Evolutionary conservation across 2,329 filamentous ascomycete species (phyloP), one percentile per base, ranked within the genome.

Genomic region (Alternaria alternata): DNA sequence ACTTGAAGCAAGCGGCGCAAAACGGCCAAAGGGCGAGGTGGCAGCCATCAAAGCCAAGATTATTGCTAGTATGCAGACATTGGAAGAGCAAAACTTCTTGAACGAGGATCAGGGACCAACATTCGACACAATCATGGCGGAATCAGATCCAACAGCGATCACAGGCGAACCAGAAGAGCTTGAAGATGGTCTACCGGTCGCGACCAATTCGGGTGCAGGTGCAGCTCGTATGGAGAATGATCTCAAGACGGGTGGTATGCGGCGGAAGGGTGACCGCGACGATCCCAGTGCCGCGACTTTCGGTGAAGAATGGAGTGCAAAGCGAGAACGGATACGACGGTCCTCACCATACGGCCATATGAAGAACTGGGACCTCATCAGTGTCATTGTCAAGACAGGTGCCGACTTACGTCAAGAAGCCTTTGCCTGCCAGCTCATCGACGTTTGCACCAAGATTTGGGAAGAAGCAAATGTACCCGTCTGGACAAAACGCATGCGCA

Each of bases 401-500:
- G 90, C 90, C 3, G 91, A 95, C 78, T 81, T 95, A 62, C 86
- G 92, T 51, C 92, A 95, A 80, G 92, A 95, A 79, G 91, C 92
- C 0, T 95, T 95, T 77, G 92, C 92, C 7, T 94, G 91, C 75
- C 92, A 95, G 79, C 85, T 95, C 44, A 95, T 95, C 67, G 84
- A 88, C 58, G 90, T 93, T 12, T 95, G 92, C 78, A 86, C 91
- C 72, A 91, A 90, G 79, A 93, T 94, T 67, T 95, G 91, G 90
- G 81, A 88, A 47, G 91, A 93, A 63, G 89, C 91, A 16, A 81
- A 84, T 26, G 87, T 91, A 32, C 86, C 90, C 36, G 92, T 95
- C n/a, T 95, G 92, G 92, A 91, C 94, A 20, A 94, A 94, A 79
- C 84, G 90, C 59, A 95, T 95, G 92, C 88, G 91, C 54, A 95